Percentiles rank a stretch among this genome's conserved stretches.
phyloP scores from a whole-genome alignment of 441 rosid genomes.

The Gossypium gossypioides region DNA sequence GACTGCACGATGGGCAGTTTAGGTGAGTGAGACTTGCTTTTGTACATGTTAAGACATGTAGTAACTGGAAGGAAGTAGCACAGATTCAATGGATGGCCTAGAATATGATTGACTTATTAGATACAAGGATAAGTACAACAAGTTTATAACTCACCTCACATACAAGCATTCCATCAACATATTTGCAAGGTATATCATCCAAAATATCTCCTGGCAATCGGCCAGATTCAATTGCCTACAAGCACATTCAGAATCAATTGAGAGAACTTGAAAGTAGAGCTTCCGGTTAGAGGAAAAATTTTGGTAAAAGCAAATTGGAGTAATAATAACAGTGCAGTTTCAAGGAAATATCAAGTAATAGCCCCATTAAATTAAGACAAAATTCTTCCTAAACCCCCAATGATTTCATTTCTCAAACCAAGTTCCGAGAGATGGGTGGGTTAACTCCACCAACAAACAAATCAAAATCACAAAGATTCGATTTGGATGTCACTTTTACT shows the following conservation, averaged over 20 bases:
- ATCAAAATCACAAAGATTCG: neutral
- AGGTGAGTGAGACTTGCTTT: neutral
- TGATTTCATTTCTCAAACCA: slow-evolving; percentile 1
- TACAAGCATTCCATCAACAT: slow-evolving; percentile 54
- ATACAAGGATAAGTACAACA: neutral
- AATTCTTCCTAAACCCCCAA: neutral
- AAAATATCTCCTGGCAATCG: slow-evolving; percentile 73
- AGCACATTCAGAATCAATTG: slow-evolving; percentile 8
- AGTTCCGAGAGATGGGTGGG: neutral
- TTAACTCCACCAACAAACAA: neutral
- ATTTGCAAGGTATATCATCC: slow-evolving; percentile 80
- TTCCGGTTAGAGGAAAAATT: neutral
- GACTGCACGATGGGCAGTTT: neutral
- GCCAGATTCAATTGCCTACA: slow-evolving; percentile 86
- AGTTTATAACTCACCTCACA: slow-evolving; percentile 61
- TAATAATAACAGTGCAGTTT: neutral
- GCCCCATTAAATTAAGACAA: slow-evolving; percentile 2
- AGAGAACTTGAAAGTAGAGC: neutral
- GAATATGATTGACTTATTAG: neutral
- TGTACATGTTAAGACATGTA: neutral
- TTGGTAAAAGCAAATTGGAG: neutral
- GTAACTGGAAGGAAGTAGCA: neutral
- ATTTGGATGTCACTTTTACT: neutral
- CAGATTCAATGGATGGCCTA: neutral
- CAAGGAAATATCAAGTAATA: slow-evolving; percentile 2